Base-by-base conservation (phyloP, 1,284 basidiomycete species). In the Xerocomus minutiporus region DNA sequence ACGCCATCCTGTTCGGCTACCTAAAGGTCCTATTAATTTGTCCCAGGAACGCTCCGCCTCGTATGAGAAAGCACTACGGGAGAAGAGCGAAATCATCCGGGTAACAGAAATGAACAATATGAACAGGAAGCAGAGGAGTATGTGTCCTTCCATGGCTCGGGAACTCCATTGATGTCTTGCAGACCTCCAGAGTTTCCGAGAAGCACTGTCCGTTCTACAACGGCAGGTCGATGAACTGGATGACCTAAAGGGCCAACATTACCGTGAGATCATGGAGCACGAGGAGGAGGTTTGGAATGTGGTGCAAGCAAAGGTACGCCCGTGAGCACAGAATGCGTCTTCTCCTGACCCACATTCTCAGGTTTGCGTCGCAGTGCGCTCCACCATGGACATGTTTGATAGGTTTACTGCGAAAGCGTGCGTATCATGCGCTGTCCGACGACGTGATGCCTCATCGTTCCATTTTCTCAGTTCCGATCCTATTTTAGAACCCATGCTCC, bases 201-300 rank as follows among this genome's bases (percentile, higher is more conserved):
- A 88, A 71, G 91, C 92, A n/a, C 73, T 95, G 31, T 71, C 80
- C 26, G 79, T 93, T 17, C 73, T 97, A 35, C 94, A 97, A 63
- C 78, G 83, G 38, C 93, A 96, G 69, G 93, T 97, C 0, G 89
- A 93, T 61, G 90, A 90, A 51, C 75, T 94, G 15, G 91, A 94
- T 67, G 83, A 84, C 57, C 73, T 93, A 57, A 93, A 93, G 64
- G 80, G 73, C 4, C 76, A 80, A 9, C 91, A 94, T 71, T 94
- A 94, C 66, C 81, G 83, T 58, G 89, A 95, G 60, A 93, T 96
- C 50, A 74, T 95, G 50, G 91, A 93, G 53, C 91, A 93, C 59
- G 94, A 97, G 72, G 91, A 96, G 62, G 86, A 94, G 71, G 84
- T 92, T 6, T 97, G 95, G 95, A 84, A 93, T 61, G 83, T 84